Evolutionary conservation across 2,329 filamentous ascomycete genomes (phyloP).

Genomic region (Xylariales sp.): DNA sequence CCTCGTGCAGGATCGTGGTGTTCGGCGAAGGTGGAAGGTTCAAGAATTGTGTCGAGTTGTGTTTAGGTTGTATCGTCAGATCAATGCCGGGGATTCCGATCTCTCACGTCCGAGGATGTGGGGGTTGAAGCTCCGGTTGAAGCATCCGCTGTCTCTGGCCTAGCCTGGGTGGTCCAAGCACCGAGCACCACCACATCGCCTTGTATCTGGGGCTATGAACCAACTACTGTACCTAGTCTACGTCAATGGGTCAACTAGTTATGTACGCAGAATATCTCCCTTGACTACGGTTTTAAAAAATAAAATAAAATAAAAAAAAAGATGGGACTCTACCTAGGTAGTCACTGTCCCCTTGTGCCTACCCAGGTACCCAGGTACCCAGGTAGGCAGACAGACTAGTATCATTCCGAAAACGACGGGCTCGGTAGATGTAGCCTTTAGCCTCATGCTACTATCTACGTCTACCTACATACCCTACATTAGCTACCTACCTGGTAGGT

Average conservation of each 20-base stretch:
- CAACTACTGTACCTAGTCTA: too few relatives aligned
- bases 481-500: too few relatives aligned
- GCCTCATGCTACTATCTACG: background rate
- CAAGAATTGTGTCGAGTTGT: background rate
- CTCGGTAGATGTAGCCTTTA: background rate
- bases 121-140: slow-evolving; percentile 26
- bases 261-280: too few relatives aligned
- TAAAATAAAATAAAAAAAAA: too few relatives aligned
- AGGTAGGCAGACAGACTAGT: background rate
- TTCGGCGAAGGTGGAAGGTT: background rate
- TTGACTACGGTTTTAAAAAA: too few relatives aligned
- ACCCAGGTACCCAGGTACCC: too few relatives aligned
- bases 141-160: background rate
- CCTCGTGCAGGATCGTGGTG: background rate
- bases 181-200: slow-evolving; percentile 8
- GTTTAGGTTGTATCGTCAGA: background rate
- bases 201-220: background rate
- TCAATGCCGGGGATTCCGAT: slow-evolving; percentile 23
- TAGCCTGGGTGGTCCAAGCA: slow-evolving; percentile 19
- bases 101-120: slow-evolving; percentile 24
- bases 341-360: too few relatives aligned
- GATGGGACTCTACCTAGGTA: too few relatives aligned
- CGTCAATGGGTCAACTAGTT: too few relatives aligned
- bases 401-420: background rate
- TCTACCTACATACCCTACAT: too few relatives aligned